A percentile compares a stretch with the other conserved stretches of the same genome.
phyloP scores from a whole-genome alignment of 305 asterid species.

The Ruellia speciosa region DNA sequence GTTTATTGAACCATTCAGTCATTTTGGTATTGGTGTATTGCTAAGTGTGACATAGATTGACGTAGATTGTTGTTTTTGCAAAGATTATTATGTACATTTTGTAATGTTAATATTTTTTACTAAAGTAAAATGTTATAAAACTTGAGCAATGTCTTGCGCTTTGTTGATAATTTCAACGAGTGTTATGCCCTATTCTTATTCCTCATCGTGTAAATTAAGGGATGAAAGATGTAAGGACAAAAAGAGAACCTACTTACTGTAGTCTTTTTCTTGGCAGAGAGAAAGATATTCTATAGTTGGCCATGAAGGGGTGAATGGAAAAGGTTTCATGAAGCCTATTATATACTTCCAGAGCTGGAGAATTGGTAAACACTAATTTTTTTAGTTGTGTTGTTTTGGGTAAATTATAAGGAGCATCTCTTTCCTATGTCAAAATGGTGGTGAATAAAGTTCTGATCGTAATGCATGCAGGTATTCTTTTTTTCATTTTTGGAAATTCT shows the following conservation, averaged over 20 bases:
- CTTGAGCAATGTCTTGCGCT: conserved; percentile 2
- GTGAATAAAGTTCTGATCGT: conserved; percentile 9
- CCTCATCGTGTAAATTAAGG: not conserved
- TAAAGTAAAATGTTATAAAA: conserved; percentile 1
- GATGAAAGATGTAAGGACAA: conserved; percentile 14
- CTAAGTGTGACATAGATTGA: conserved; percentile 2
- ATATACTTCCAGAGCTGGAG: conserved; percentile 89
- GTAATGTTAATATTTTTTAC: conserved; percentile 11
- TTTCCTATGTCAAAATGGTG: not conserved
- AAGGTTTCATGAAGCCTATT: conserved; percentile 60
- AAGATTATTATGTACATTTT: too few relatives aligned
- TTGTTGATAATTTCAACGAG: conserved; percentile 10
- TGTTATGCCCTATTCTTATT: conserved; percentile 2
- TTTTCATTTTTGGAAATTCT: conserved; percentile 79
- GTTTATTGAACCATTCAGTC: conserved; percentile 10
- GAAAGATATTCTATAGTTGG: conserved; percentile 52
- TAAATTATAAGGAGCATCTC: conserved; percentile 13
- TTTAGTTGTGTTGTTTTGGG: conserved; percentile 16
- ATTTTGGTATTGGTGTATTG: not conserved
- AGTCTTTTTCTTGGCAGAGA: conserved; percentile 40
- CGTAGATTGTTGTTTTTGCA: not conserved
- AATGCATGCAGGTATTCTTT: conserved; percentile 56
- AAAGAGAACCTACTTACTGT: conserved; percentile 2
- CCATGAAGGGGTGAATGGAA: conserved; percentile 46
- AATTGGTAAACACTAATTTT: conserved; percentile 44